Base-by-base conservation (phyloP, 768 basidiomycete species). In the Rossbeevera mucosa region DNA sequence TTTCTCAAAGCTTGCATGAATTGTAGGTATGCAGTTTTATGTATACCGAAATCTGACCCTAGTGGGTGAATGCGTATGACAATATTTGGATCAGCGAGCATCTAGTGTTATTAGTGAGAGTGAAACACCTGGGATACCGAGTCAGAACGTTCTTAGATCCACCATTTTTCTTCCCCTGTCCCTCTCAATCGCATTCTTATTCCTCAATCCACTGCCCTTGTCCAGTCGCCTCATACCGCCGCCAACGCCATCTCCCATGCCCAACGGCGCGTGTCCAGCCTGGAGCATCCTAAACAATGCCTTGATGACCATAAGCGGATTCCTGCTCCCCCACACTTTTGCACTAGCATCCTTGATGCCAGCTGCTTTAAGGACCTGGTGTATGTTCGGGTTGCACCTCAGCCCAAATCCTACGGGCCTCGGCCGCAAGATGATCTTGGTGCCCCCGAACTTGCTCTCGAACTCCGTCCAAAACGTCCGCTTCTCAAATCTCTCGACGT, bases 401-500 rank as follows among this genome's bases (percentile, higher is more conserved):
- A 99, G 73, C 7, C 96, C 96, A 67, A 98, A 98, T 2, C 96
- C 96, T 65, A 91, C 81, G 7, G 88, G 86, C 28, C 87, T 77
- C 0, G 88, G 89, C 22, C 95, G 80, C 62, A 98, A 70, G 57
- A 89, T 79, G 57, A 98, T 76, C 55, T 79, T 78, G 7, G 91
- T 93, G 13, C 88, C 76, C 16, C 94, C 92, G 56, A 91, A 83
- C 72, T 98, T 99, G 57, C 76, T 76, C 48, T 80, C 74, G 75
- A 94, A 81, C 48, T 93, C 88, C 20, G 92, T 91, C 90, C 91
- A 97, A 16, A 96, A 77, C n/a, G 96, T 98, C 47, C 96, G 81
- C 57, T 83, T 76, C 70, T 99, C 95, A 70, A 93, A 97, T n/a
- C 92, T 83, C 58, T 90, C 87, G 50, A 99, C 91, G 62, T 77